Base-by-base conservation (phyloP, 495 filamentous ascomycete genomes). In the Oidiodendron maius region DNA sequence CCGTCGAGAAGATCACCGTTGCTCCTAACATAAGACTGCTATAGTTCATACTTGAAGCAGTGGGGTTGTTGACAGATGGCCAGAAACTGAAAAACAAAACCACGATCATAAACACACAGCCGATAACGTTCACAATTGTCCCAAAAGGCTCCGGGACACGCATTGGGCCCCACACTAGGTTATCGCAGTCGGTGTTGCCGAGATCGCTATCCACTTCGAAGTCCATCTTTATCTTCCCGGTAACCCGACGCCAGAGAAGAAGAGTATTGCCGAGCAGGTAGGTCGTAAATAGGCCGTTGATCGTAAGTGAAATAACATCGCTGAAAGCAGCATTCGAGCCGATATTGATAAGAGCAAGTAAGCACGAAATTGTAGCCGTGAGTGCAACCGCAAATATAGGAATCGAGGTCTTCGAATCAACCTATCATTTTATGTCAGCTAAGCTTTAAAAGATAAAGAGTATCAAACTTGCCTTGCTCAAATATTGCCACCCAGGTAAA, bases 321-420 rank as follows among this genome's bases (percentile, higher is more conserved):
- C 77, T 75, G 55, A 84, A 72, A 4, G 77, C 80, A 3, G 70
- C 65, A 2, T 65, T 48, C 0, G 74, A 79, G 18, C 76, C 80
- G 46, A 84, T 71, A 53, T 79, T 80, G 61, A 84, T 81, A 23
- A 81, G 61, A 0, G 77, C 77, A 1, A 84, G 62, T 26, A 80
- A 56, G 43, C 73, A 65, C 9, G 80, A 71, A 40, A 74, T 71
- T 64, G 13, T 68, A 70, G 34, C 75, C 48, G 18, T 17, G 20
- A 48, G 17, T 8, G 42, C 22, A 16, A 82, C 64, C 0, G 81
- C 65, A 48, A 76, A 75, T 23, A 80, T 58, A 3, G 80, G 79
- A 24, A 84, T 70, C 36, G 72, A 68, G 48, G 58, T 72, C 40
- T 61, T 56, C 18, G 52, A 56, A 26, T 64, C 48, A 21, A 70